Conservation (phyloP, 1,284 basidiomycete species). For the Leccinum fallax region DNA sequence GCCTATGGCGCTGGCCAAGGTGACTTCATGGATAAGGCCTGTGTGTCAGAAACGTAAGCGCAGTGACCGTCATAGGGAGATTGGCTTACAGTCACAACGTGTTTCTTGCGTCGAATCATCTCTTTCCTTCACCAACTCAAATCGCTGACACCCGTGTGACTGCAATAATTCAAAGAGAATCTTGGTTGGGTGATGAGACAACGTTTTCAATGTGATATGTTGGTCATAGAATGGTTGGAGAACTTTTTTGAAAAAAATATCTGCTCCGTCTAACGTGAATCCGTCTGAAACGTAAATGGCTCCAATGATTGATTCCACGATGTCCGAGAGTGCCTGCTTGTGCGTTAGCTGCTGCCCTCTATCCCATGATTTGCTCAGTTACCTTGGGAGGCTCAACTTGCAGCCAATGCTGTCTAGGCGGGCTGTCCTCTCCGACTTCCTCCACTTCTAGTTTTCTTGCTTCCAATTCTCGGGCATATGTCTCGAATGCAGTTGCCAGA, state of each 20-base stretch:
- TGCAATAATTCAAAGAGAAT: conserved; percentile 71
- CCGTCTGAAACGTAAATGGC: conserved; percentile 76
- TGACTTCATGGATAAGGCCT: conserved; percentile 68
- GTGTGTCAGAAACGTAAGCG: conserved; percentile 18
- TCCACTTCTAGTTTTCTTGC: conserved; percentile 52
- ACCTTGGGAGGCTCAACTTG: conserved; percentile 78
- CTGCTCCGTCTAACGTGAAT: conserved; percentile 59
- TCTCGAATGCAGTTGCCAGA: conserved; percentile 51
- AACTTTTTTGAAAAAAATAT: conserved; percentile 64
- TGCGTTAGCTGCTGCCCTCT: conserved; percentile 15
- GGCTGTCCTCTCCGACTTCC: conserved; percentile 49
- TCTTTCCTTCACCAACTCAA: conserved; percentile 52
- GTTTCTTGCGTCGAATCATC: conserved; percentile 41
- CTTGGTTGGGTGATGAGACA: conserved; percentile 74
- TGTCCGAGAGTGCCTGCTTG: conserved; percentile 66
- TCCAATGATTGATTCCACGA: conserved; percentile 76
- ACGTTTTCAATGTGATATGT: conserved; percentile 67
- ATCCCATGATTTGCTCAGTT: conserved; percentile 5
- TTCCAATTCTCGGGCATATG: conserved; percentile 55
- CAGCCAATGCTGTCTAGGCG: conserved; percentile 73
- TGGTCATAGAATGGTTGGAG: conserved; percentile 75
- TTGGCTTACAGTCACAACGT: conserved; percentile 50
- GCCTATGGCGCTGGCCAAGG: conserved; percentile 61
- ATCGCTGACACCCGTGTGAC: conserved; percentile 65
- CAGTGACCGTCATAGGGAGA: conserved; percentile 1